phyloP scores from a whole-genome alignment of 2,329 filamentous ascomycete genomes.

The Sporothrix dimorphospora region DNA sequence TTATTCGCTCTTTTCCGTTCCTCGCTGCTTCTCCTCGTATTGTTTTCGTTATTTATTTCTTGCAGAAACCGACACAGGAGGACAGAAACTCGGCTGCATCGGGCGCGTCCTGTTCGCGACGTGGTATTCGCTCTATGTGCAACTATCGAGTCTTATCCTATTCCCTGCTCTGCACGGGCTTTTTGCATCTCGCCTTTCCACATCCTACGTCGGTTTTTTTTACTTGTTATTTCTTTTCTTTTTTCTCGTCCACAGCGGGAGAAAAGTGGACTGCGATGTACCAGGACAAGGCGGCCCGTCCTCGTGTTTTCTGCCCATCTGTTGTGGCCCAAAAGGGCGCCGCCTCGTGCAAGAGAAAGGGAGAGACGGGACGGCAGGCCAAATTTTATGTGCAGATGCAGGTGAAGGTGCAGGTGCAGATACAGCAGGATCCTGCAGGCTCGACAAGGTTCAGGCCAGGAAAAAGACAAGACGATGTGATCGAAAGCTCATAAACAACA shows the following conservation, averaged over 20 bases:
- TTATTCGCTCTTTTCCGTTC: neutral
- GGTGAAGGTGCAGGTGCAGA: neutral
- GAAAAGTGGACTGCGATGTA: neutral
- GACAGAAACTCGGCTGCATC: neutral
- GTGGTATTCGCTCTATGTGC: conserved; percentile 18
- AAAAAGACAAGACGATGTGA: conserved; percentile 1
- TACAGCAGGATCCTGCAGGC: conserved; percentile 11
- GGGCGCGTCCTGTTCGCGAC: conserved; percentile 22
- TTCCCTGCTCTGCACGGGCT: conserved; percentile 12
- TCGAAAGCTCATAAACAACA: neutral
- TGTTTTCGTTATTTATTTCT: neutral
- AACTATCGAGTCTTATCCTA: conserved; percentile 1
- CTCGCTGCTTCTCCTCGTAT: neutral
- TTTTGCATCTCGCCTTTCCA: neutral
- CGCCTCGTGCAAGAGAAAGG: neutral
- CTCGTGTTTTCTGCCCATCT: neutral
- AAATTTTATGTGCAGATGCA: conserved; percentile 14
- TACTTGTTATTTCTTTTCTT: too few species aligned
- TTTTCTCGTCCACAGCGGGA: neutral
- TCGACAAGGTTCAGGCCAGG: conserved; percentile 6
- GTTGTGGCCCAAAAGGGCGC: neutral
- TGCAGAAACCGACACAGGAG: neutral
- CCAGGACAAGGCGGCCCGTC: conserved; percentile 2
- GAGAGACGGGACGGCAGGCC: neutral
- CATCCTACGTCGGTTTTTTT: neutral